Evolutionary conservation across 78 protist genomes (phyloP).

Genomic region (Capsaspora owczarzaki): DNA sequence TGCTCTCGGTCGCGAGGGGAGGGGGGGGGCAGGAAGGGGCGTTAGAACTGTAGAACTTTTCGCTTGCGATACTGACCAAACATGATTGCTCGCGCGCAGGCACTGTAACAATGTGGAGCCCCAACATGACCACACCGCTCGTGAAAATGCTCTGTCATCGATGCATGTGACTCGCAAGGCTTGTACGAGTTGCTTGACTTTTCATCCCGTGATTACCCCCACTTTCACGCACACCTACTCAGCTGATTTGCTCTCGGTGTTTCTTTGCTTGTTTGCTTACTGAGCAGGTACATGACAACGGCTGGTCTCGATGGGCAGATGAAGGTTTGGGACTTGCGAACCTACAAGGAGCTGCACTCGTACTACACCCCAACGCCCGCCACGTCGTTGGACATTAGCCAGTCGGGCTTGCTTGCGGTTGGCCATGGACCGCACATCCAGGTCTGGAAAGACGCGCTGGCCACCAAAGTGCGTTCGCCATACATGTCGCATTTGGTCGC

Average conservation of each 20-base stretch:
- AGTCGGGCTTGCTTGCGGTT: slow-evolving; percentile 76
- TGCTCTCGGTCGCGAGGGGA: not conserved
- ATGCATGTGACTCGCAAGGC: slow-evolving; percentile 29
- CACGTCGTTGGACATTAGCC: slow-evolving; percentile 47
- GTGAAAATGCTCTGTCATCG: slow-evolving; percentile 72
- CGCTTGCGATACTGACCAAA: no score
- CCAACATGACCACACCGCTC: slow-evolving; percentile 59
- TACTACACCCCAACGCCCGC: slow-evolving; percentile 53
- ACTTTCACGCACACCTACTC: not conserved
- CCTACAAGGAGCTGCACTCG: slow-evolving; percentile 59
- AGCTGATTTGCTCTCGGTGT: not conserved
- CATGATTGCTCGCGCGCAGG: not conserved
- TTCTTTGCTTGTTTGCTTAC: not conserved
- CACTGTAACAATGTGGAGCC: slow-evolving; percentile 83
- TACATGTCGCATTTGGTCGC: slow-evolving; percentile 46
- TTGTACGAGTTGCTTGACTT: not conserved
- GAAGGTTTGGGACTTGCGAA: slow-evolving; percentile 91
- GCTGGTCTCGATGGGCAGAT: slow-evolving; percentile 66
- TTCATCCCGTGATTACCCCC: not conserved
- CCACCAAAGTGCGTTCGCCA: slow-evolving; percentile 14
- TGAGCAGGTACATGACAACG: slow-evolving; percentile 48
- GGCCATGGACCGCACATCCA: slow-evolving; percentile 43
- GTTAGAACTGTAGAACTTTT: no score
- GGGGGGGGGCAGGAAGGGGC: no score
- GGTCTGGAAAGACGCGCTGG: slow-evolving; percentile 51